These are phyloP conservation scores for Astragalus membranaceus DNA, from an alignment of 306 rosid species.

Conservation along the genomic window DNA sequence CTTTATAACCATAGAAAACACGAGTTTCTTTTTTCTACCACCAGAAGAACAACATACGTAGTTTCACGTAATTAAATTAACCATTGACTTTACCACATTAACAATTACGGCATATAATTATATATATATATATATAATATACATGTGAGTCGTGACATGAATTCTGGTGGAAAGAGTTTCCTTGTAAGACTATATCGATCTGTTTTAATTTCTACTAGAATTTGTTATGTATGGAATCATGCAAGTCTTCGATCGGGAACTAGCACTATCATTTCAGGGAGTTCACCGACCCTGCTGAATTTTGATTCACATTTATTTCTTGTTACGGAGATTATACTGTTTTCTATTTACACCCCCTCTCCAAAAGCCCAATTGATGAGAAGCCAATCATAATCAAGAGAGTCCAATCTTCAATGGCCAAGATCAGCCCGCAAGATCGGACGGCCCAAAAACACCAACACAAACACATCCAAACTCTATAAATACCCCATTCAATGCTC, in stretches of 20 bases:
- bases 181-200: neutral
- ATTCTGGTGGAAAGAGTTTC: neutral
- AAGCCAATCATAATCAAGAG: no score
- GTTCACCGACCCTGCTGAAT: constrained; percentile 28
- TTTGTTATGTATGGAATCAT: neutral
- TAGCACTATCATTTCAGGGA: constrained; percentile 4
- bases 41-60: neutral
- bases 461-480: no score
- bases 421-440: no score
- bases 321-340: no score
- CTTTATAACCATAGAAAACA: constrained; percentile 16
- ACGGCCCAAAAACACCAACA: no score
- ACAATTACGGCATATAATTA: neutral
- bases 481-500: no score
- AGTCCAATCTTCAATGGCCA: no score
- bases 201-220: no score
- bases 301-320: constrained; percentile 22
- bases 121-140: no score
- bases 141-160: neutral
- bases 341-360: no score
- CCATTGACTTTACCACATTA: neutral
- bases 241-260: neutral
- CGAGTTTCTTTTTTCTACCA: neutral
- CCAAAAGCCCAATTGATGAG: no score
- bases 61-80: constrained; percentile 24